These are phyloP conservation scores for Gentiana dahurica DNA, from an alignment of 257 asterid species.

Conservation along the genomic window DNA sequence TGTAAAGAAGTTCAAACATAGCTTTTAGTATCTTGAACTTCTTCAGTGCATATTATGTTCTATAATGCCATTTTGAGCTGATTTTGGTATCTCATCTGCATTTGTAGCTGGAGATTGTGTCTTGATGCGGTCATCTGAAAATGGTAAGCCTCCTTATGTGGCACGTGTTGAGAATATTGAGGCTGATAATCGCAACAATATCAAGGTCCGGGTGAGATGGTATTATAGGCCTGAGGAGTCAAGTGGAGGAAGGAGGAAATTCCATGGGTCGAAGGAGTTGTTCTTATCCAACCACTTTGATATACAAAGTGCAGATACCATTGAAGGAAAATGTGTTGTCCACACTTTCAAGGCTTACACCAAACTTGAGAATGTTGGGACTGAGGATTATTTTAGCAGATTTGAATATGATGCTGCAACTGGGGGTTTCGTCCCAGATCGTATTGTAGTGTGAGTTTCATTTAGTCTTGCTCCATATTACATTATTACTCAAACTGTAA, in stretches of 20 bases:
- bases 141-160: slow-evolving; percentile 39
- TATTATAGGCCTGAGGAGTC: slow-evolving; percentile 71
- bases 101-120: slow-evolving; percentile 56
- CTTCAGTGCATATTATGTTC: not conserved
- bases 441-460: slow-evolving; percentile 54
- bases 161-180: slow-evolving; percentile 53
- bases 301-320: slow-evolving; percentile 47
- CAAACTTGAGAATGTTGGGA: slow-evolving; percentile 33
- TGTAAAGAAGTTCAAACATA: not conserved
- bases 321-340: slow-evolving; percentile 55
- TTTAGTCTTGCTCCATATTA: slow-evolving; percentile 4
- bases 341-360: slow-evolving; percentile 53
- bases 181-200: slow-evolving; percentile 30
- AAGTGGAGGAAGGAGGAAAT: slow-evolving; percentile 48
- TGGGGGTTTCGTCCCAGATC: slow-evolving; percentile 49
- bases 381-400: slow-evolving; percentile 52
- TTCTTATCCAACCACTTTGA: slow-evolving; percentile 53
- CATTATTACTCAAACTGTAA: not conserved
- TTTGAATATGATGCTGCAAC: slow-evolving; percentile 44
- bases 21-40: not conserved
- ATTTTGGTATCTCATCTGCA: not conserved
- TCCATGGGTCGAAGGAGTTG: slow-evolving; percentile 60
- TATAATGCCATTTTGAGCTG: not conserved
- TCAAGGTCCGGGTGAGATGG: slow-evolving; percentile 47
- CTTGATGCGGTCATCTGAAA: slow-evolving; percentile 38